Percentiles rank a stretch among this genome's conserved stretches.
These are phyloP conservation scores for Mycosphaerelloides madeirae DNA, from an alignment of 2,329 filamentous ascomycete species.

Conservation along the genomic window DNA sequence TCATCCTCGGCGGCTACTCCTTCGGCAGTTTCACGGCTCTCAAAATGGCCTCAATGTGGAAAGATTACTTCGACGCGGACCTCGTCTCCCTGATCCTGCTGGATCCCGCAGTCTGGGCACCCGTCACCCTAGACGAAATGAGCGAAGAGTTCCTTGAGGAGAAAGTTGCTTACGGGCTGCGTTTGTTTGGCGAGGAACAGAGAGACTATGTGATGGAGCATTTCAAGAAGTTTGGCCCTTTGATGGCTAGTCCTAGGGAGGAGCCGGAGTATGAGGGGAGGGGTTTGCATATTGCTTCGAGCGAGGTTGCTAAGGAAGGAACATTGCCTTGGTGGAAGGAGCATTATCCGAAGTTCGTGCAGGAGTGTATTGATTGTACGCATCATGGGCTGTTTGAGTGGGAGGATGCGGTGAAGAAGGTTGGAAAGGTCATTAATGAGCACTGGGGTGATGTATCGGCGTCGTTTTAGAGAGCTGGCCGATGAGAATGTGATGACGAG, in stretches of 20 bases:
- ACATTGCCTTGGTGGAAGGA: constrained; percentile 1
- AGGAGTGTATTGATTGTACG: constrained; percentile 1
- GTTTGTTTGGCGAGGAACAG: constrained; percentile 7
- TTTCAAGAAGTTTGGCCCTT: constrained; percentile 8
- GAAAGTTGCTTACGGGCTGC: constrained; percentile 3
- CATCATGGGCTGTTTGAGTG: constrained; percentile 6
- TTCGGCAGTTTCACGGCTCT: constrained; percentile 9
- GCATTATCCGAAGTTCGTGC: constrained; percentile 1
- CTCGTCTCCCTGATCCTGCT: constrained; percentile 1
- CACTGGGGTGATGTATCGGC: background rate
- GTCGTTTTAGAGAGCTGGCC: background rate
- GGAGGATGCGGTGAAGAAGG: constrained; percentile 1
- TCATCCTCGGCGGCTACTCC: constrained; percentile 8
- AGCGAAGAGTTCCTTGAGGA: constrained; percentile 4
- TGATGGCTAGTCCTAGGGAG: constrained; percentile 5
- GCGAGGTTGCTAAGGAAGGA: constrained; percentile 6
- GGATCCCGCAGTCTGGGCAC: constrained; percentile 5
- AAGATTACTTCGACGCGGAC: background rate
- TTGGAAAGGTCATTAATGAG: constrained; percentile 3
- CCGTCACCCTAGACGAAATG: constrained; percentile 6
- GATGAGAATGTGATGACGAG: too few relatives aligned
- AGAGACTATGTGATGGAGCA: constrained; percentile 6
- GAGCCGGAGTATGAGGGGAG: constrained; percentile 5
- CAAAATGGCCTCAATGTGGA: constrained; percentile 7
- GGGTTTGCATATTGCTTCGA: constrained; percentile 8